A percentile compares a stretch with the other conserved stretches of the same genome.
Conservation (phyloP, 768 basidiomycete species). For the Leucocoprinus sp. region DNA sequence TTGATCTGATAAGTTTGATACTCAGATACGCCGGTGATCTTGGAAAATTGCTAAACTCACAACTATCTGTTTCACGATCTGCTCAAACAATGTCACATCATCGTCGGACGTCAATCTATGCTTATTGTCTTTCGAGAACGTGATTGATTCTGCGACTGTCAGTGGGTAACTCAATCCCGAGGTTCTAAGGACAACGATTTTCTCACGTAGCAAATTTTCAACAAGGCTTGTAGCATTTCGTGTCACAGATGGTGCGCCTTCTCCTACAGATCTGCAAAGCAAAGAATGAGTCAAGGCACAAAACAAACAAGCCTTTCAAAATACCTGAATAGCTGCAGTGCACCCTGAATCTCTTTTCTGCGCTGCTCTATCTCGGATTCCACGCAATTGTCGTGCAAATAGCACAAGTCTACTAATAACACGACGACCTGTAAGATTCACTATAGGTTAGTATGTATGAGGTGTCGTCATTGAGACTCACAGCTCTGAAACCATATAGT, state of each 20-base stretch:
- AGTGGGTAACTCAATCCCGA: background rate
- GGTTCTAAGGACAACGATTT: slow-evolving; percentile 7
- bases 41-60: slow-evolving; percentile 10
- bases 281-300: background rate
- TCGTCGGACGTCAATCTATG: slow-evolving; percentile 13
- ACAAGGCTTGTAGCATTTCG: slow-evolving; percentile 19
- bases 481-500: slow-evolving; percentile 20
- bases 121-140: background rate
- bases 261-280: background rate
- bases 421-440: slow-evolving; percentile 16
- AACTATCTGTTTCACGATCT: slow-evolving; percentile 19
- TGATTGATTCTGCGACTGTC: slow-evolving; percentile 3
- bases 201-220: slow-evolving; percentile 18
- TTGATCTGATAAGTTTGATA: background rate
- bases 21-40: background rate
- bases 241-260: slow-evolving; percentile 11
- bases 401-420: slow-evolving; percentile 20
- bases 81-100: slow-evolving; percentile 16
- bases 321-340: slow-evolving; percentile 19
- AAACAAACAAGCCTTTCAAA: slow-evolving; percentile 13
- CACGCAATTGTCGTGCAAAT: slow-evolving; percentile 11
- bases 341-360: slow-evolving; percentile 15
- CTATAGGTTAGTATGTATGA: background rate
- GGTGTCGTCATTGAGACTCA: slow-evolving; percentile 4
- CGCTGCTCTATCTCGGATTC: slow-evolving; percentile 15